Base-by-base conservation (phyloP, 2,329 filamentous ascomycete genomes). In the Akanthomyces uredinophilus region DNA sequence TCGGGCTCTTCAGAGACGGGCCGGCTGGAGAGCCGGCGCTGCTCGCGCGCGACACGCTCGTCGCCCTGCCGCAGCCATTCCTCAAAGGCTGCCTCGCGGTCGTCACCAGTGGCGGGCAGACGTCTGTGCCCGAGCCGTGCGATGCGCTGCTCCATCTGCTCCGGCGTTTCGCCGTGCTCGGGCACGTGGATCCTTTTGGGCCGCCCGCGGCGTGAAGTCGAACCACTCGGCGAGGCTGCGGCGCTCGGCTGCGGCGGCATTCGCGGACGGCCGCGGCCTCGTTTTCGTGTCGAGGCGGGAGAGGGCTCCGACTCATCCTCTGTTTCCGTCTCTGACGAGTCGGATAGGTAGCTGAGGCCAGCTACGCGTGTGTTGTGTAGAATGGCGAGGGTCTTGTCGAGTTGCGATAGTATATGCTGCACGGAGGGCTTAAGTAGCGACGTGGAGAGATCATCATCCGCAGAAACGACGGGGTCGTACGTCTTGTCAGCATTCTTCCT, bases 401-500 rank as follows among this genome's bases (percentile, higher is more conserved):
- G 71, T 41, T 86, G 84, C 1, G 80, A 75, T 10, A 96, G 78
- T 18, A 93, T 82, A 66, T 91, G 87, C n/a, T 87, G 81, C 13
- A 90, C 81, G 0, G 85, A 81, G 0, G 92, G 91, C 0, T 82
- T 81, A 18, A 96, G 77, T 5, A 96, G 77, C 1, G 74, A 71
- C 63, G 82, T 78, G 0, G 91, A 90, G 53, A 79, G 71, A 1
- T 89, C 86, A 66, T 96, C 92, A 67, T 96, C 88, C 1, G 85
- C 82, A 8, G 89, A 82, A 5, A 91, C 74, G 2, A 81, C 78
- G 0, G 89, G 85, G 13, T 74, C 72, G 39, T 78, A 76, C 0
- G 71, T 72, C 56, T 66, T 69, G 20, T 27, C 8, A 16, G 46
- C 20, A n/a, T 60, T 14, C 16, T 11, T 5, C 7, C 27, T n/a